phyloP scores from a whole-genome alignment of 176 grass and related monocot species.

The Pontederia crassipes region DNA sequence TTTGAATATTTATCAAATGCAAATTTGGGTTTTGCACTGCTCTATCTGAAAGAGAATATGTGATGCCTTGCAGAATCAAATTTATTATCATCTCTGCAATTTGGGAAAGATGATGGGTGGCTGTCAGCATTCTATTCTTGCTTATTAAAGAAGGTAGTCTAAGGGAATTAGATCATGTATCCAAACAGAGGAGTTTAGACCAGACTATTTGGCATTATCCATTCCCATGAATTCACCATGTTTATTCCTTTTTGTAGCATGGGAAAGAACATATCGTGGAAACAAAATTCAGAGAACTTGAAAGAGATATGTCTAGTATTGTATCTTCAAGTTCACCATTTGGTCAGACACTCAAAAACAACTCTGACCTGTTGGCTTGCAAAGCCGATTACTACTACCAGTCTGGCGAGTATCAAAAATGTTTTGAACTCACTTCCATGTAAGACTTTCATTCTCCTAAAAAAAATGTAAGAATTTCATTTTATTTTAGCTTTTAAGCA shows the following conservation, averaged over 20 bases:
- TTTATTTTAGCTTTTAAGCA: background rate
- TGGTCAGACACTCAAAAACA: slow-evolving; percentile 63
- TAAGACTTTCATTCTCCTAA: slow-evolving; percentile 32
- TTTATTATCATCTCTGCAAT: slow-evolving; percentile 71
- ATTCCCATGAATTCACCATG: slow-evolving; percentile 1
- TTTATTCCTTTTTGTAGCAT: slow-evolving; percentile 41
- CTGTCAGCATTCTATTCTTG: slow-evolving; percentile 78
- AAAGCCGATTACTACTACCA: slow-evolving; percentile 96
- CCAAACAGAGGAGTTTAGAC: background rate
- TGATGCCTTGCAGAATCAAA: slow-evolving; percentile 53
- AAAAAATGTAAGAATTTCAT: slow-evolving; percentile 24
- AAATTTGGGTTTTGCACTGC: background rate
- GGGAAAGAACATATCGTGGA: slow-evolving; percentile 79
- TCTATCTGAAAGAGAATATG: slow-evolving; percentile 16
- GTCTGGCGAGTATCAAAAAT: slow-evolving; percentile 87
- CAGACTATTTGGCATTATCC: background rate
- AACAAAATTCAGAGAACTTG: slow-evolving; percentile 90
- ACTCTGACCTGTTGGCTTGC: slow-evolving; percentile 70
- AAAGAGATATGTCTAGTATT: slow-evolving; percentile 51
- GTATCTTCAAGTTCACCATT: slow-evolving; percentile 45
- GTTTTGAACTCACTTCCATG: slow-evolving; percentile 75
- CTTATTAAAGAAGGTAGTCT: slow-evolving; percentile 78
- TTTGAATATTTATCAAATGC: too few relatives aligned
- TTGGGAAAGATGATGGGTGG: slow-evolving; percentile 91
- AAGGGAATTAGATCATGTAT: background rate